A percentile compares a stretch with the other conserved stretches of the same genome.
These are phyloP conservation scores for Articulospora tetracladia DNA, from an alignment of 495 filamentous ascomycete species.

Conservation along the genomic window DNA sequence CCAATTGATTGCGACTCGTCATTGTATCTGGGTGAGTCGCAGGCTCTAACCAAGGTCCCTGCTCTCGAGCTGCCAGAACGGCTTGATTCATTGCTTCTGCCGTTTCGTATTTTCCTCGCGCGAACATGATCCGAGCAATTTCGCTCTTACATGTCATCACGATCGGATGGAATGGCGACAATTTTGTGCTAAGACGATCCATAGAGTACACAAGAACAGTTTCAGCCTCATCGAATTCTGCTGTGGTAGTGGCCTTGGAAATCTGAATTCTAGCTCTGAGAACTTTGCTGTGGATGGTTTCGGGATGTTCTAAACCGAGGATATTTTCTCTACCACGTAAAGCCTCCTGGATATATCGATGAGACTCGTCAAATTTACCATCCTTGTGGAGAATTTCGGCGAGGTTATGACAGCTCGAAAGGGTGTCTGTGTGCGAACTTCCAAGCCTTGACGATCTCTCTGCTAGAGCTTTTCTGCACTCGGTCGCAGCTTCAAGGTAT, in stretches of 20 bases:
- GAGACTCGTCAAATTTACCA: slow-evolving; percentile 12
- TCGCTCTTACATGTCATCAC: slow-evolving; percentile 7
- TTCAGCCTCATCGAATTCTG: slow-evolving; percentile 11
- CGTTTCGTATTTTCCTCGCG: slow-evolving; percentile 11
- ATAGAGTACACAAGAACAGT: slow-evolving; percentile 1
- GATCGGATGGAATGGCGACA: slow-evolving; percentile 4
- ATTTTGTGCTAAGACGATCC: background rate
- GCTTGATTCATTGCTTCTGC: slow-evolving; percentile 10
- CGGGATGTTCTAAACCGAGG: slow-evolving; percentile 7
- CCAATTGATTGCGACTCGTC: slow-evolving; percentile 13
- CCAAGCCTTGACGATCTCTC: background rate
- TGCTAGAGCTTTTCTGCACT: slow-evolving; percentile 8
- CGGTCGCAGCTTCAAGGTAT: slow-evolving; percentile 5
- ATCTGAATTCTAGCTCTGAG: slow-evolving; percentile 4
- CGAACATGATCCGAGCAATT: slow-evolving; percentile 5
- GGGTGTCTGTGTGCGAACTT: slow-evolving; percentile 3
- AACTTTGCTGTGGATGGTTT: slow-evolving; percentile 9
- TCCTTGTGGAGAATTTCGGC: slow-evolving; percentile 1
- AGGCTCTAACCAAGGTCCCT: slow-evolving; percentile 11
- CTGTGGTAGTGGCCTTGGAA: background rate
- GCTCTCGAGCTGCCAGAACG: background rate
- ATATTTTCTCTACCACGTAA: slow-evolving; percentile 8
- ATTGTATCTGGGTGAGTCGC: slow-evolving; percentile 14
- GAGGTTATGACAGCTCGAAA: slow-evolving; percentile 8
- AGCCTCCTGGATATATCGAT: slow-evolving; percentile 5